Conservation (phyloP, 441 rosid genomes). For the Omphalea diandra region DNA sequence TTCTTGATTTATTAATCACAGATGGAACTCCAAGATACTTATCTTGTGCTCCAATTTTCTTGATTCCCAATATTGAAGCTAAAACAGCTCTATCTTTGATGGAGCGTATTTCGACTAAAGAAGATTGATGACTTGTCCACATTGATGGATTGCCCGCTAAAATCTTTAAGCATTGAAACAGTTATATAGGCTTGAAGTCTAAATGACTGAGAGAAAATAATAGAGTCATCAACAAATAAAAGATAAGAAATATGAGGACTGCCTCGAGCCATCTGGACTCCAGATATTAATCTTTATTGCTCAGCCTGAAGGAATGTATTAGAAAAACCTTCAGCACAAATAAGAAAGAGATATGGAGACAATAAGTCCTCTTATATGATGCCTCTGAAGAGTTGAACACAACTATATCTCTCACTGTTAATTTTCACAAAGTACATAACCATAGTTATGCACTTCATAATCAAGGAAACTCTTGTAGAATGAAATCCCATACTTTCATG, state of each 20-base stretch:
- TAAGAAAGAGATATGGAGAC: too few species aligned
- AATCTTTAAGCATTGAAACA: too few species aligned
- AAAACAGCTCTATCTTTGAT: neutral
- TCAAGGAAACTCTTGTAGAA: neutral
- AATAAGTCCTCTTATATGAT: slow-evolving; percentile 5
- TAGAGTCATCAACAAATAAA: neutral
- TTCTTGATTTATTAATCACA: neutral
- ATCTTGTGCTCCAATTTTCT: neutral
- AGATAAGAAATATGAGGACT: neutral
- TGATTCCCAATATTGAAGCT: neutral
- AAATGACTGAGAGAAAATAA: neutral
- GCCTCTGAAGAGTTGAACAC: neutral
- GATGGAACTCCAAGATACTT: neutral
- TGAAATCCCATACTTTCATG: neutral
- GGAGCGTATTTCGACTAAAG: neutral
- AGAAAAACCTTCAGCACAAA: neutral
- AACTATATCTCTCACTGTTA: neutral
- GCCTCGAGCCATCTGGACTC: neutral
- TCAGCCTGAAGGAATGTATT: too few species aligned
- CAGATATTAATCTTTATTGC: too few species aligned
- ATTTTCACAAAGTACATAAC: neutral
- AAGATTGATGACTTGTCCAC: neutral
- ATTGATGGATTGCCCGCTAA: too few species aligned
- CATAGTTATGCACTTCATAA: neutral
- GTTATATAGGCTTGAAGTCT: too few species aligned